These are phyloP conservation scores for Hypomyces rosellus DNA, from an alignment of 2,329 filamentous ascomycete genomes.

Conservation along the genomic window DNA sequence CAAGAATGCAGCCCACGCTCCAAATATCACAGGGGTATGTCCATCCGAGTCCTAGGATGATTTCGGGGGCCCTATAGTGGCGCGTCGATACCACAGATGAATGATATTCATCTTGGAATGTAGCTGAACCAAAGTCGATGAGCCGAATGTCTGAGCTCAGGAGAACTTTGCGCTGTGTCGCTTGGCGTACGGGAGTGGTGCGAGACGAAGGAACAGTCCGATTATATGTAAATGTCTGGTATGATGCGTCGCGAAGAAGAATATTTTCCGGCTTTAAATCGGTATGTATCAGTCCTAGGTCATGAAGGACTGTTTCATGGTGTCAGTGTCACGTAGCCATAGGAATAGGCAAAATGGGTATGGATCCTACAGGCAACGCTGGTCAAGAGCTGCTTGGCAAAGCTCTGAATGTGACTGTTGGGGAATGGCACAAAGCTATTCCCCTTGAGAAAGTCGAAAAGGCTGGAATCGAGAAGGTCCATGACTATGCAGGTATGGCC, in stretches of 20 bases:
- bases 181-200: constrained; percentile 49
- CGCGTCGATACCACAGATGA: constrained; percentile 63
- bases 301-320: constrained; percentile 66
- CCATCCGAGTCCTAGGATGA: constrained; percentile 64
- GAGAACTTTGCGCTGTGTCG: constrained; percentile 55
- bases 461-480: constrained; percentile 78
- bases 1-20: constrained; percentile 65
- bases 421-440: constrained; percentile 94
- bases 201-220: constrained; percentile 61
- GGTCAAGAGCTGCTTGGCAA: constrained; percentile 90
- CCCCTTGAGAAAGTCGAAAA: constrained; percentile 94
- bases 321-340: too few species aligned
- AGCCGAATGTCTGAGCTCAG: constrained; percentile 61
- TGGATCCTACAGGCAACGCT: constrained; percentile 78
- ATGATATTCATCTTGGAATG: constrained; percentile 65
- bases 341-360: too few species aligned
- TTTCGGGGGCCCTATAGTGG: constrained; percentile 62
- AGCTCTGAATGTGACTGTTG: constrained; percentile 94
- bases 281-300: constrained; percentile 93
- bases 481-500: constrained; percentile 86
- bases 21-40: constrained; percentile 65
- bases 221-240: constrained; percentile 64
- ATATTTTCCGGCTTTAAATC: constrained; percentile 66
- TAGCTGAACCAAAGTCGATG: constrained; percentile 64
- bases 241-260: constrained; percentile 55